Evolutionary conservation across 768 basidiomycete species (phyloP).

Genomic region (Polyporus arcularius): DNA sequence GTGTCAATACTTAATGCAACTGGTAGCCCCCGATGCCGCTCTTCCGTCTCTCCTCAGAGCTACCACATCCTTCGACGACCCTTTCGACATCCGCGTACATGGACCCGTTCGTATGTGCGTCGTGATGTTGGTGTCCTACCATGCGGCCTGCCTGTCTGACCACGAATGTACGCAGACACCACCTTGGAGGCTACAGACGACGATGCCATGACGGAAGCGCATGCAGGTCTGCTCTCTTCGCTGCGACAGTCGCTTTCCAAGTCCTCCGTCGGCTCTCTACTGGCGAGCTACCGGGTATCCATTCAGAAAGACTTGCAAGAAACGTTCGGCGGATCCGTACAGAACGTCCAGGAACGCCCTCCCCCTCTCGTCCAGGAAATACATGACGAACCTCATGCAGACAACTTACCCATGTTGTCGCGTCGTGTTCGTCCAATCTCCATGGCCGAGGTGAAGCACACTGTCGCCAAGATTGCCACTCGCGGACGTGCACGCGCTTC

Average conservation of each 20-base stretch:
- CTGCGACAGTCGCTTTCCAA: constrained; percentile 1
- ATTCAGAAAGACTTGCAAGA: constrained; percentile 1
- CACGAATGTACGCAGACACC: background rate
- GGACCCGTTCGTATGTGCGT: no score
- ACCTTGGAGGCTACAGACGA: background rate
- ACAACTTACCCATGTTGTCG: background rate
- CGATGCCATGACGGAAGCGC: background rate
- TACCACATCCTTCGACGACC: no score
- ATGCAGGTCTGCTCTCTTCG: background rate
- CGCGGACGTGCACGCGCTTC: background rate
- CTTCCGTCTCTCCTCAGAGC: no score
- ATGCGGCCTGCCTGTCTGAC: background rate
- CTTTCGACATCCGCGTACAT: no score
- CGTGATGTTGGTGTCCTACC: no score
- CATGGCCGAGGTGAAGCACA: background rate
- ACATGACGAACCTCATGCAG: background rate
- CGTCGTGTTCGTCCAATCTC: background rate
- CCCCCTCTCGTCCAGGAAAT: background rate
- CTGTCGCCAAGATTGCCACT: background rate
- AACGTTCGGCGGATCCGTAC: background rate
- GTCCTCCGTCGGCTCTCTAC: constrained; percentile 2
- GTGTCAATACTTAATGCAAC: no score
- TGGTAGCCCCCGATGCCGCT: no score
- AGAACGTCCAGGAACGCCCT: background rate
- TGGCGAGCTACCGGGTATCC: constrained; percentile 2